These are phyloP conservation scores for Zygoascus bituminiphila DNA, from an alignment of 805 yeast genomes.

Conservation along the genomic window DNA sequence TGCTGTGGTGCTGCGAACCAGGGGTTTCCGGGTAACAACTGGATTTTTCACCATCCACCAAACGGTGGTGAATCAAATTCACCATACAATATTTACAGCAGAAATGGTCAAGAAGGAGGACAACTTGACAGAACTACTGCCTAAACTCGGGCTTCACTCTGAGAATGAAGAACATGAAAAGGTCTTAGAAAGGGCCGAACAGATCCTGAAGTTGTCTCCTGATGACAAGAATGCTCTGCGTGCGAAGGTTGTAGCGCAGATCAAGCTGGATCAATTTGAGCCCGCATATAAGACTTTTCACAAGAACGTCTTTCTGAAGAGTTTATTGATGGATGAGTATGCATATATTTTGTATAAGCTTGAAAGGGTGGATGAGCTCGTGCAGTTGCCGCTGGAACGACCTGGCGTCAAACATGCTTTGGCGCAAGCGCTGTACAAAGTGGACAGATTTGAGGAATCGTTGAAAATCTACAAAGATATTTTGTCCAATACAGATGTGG, in stretches of 20 bases:
- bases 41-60: not conserved
- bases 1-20: not conserved
- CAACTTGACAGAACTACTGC: slow-evolving; percentile 25
- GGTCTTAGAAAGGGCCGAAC: slow-evolving; percentile 14
- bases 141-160: slow-evolving; percentile 32
- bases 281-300: slow-evolving; percentile 39
- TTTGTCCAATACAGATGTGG: slow-evolving; percentile 22
- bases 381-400: slow-evolving; percentile 5
- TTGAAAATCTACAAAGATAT: slow-evolving; percentile 37
- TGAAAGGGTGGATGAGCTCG: slow-evolving; percentile 35
- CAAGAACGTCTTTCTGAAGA: slow-evolving; percentile 15
- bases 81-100: not conserved
- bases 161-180: slow-evolving; percentile 22
- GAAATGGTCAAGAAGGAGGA: not conserved
- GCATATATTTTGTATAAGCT: slow-evolving; percentile 49
- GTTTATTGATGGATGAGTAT: not conserved
- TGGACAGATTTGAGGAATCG: slow-evolving; percentile 38
- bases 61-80: too few species aligned
- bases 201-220: slow-evolving; percentile 20
- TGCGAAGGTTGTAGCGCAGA: slow-evolving; percentile 48
- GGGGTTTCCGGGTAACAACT: not conserved
- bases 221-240: slow-evolving; percentile 27
- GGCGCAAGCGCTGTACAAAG: slow-evolving; percentile 47
- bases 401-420: slow-evolving; percentile 40
- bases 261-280: slow-evolving; percentile 48